Percentiles rank a stretch among this genome's conserved stretches.
phyloP scores from a whole-genome alignment of 495 filamentous ascomycete species.

The Annulohypoxylon maeteangense region DNA sequence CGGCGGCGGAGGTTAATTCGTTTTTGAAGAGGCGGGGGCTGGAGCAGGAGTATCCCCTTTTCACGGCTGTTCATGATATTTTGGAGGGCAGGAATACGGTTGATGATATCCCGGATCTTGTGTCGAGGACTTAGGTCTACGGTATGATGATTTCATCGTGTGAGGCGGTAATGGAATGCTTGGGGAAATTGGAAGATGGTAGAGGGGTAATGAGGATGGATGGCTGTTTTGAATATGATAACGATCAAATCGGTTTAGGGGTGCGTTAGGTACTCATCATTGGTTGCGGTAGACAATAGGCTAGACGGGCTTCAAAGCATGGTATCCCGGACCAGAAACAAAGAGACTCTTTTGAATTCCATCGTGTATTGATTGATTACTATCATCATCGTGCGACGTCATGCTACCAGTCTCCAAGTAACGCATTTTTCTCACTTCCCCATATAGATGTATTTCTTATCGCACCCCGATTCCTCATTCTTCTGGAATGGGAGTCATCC shows the following conservation, averaged over 20 bases:
- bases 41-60: slow-evolving; percentile 88
- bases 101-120: slow-evolving; percentile 69
- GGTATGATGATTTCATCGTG: neutral
- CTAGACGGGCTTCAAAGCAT: slow-evolving; percentile 25
- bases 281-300: slow-evolving; percentile 28
- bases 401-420: slow-evolving; percentile 38
- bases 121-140: slow-evolving; percentile 55
- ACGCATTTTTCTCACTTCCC: slow-evolving; percentile 38
- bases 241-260: slow-evolving; percentile 9
- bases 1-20: slow-evolving; percentile 86
- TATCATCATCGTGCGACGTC: slow-evolving; percentile 5
- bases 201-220: slow-evolving; percentile 16
- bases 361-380: slow-evolving; percentile 15
- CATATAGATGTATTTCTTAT: slow-evolving; percentile 1
- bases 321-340: slow-evolving; percentile 33
- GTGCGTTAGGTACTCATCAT: neutral
- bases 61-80: slow-evolving; percentile 83
- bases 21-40: slow-evolving; percentile 82
- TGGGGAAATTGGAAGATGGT: neutral
- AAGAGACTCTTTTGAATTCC: slow-evolving; percentile 4
- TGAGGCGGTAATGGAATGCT: neutral
- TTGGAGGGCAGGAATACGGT: slow-evolving; percentile 67
- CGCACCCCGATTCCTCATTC: slow-evolving; percentile 2
- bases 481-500: neutral
- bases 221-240: neutral